Evolutionary conservation across 1,284 basidiomycete genomes (phyloP).

Genomic region (Trametes sp.): DNA sequence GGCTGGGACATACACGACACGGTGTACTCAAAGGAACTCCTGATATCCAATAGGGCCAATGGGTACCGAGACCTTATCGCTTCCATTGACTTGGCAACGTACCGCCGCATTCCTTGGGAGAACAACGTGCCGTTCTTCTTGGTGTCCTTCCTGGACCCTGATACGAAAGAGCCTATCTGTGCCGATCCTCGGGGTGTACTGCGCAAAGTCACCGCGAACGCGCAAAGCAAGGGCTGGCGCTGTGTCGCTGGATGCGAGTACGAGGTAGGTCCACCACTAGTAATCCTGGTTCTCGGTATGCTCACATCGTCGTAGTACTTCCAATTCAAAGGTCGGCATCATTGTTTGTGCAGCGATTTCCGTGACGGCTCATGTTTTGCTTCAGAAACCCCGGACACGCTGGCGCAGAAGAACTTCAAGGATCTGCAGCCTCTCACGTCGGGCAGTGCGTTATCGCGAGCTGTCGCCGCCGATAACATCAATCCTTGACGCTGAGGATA

Average conservation of each 20-base stretch:
- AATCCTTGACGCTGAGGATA: conserved; percentile 1
- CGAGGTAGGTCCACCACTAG: conserved; percentile 64
- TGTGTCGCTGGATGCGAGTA: conserved; percentile 90
- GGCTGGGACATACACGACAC: conserved; percentile 91
- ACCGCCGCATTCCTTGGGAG: conserved; percentile 92
- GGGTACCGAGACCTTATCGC: conserved; percentile 93
- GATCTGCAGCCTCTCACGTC: conserved; percentile 84
- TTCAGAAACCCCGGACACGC: conserved; percentile 79
- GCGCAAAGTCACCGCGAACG: conserved; percentile 62
- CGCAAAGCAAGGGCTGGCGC: conserved; percentile 57
- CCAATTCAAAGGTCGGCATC: conserved; percentile 81
- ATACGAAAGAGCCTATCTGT: conserved; percentile 75
- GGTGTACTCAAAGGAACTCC: conserved; percentile 84
- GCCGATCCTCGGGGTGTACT: conserved; percentile 91
- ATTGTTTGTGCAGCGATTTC: not conserved
- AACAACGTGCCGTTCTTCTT: conserved; percentile 93
- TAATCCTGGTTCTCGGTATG: not conserved
- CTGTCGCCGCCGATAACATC: too few species aligned
- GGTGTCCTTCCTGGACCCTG: conserved; percentile 88
- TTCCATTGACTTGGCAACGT: conserved; percentile 84
- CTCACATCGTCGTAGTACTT: conserved; percentile 72
- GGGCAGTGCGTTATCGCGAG: conserved; percentile 66
- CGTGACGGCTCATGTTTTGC: not conserved
- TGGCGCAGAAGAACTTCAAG: conserved; percentile 81
- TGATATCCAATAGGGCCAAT: conserved; percentile 90